Evolutionary conservation across 768 basidiomycete species (phyloP).

Genomic region (Boletus reticuloceps): DNA sequence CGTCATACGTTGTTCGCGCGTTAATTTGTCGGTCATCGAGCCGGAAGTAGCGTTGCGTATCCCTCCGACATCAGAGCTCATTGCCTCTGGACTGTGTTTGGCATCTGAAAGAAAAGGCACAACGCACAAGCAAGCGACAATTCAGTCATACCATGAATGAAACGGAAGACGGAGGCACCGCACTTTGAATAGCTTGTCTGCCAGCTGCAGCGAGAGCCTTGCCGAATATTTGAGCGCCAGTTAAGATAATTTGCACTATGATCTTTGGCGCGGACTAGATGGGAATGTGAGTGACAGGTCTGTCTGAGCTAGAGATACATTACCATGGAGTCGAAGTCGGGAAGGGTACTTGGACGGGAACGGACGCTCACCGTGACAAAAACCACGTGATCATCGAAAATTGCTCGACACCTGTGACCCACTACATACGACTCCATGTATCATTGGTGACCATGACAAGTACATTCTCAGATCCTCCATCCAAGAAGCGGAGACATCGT

Average conservation of each 20-base stretch:
- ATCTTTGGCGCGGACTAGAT: constrained; percentile 73
- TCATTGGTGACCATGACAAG: constrained; percentile 9
- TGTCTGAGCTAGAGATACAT: neutral
- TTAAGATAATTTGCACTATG: constrained; percentile 75
- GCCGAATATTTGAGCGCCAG: constrained; percentile 80
- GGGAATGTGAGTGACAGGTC: neutral
- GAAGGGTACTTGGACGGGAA: neutral
- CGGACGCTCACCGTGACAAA: neutral
- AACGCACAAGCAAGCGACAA: neutral
- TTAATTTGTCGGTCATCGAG: constrained; percentile 78
- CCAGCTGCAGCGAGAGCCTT: constrained; percentile 91
- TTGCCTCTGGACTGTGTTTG: constrained; percentile 69
- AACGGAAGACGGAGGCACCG: constrained; percentile 26
- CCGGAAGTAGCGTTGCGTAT: constrained; percentile 70
- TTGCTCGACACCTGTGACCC: neutral
- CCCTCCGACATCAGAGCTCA: constrained; percentile 70
- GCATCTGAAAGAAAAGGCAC: constrained; percentile 59
- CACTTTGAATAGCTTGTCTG: constrained; percentile 91
- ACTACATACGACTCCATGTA: accelerated
- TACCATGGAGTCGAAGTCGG: constrained; percentile 22
- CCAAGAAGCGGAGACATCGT: constrained; percentile 55
- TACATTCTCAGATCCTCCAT: constrained; percentile 6
- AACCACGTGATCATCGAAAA: constrained; percentile 24
- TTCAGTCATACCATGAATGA: neutral
- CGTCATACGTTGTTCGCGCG: constrained; percentile 87